Percentiles rank a stretch among this genome's conserved stretches.
phyloP scores from a whole-genome alignment of 345 rosid genomes.

The Barbarea vulgaris region DNA sequence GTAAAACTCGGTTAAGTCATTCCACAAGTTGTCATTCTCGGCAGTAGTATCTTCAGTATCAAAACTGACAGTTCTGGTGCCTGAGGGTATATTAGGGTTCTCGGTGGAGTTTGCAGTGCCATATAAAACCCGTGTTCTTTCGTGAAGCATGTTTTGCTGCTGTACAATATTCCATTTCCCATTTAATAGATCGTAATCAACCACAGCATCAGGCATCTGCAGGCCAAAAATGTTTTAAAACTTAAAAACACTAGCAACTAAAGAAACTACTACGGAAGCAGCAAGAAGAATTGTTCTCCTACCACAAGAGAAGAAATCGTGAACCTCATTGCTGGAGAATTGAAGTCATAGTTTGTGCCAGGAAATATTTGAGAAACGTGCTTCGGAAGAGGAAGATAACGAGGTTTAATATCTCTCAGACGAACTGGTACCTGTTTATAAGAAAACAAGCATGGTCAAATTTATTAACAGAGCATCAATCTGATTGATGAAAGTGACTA shows the following conservation, averaged over 20 bases:
- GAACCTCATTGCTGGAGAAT: constrained; percentile 79
- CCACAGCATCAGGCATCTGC: constrained; percentile 97
- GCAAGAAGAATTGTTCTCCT: constrained; percentile 31
- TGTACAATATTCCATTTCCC: constrained; percentile 91
- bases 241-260: neutral
- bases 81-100: constrained; percentile 44
- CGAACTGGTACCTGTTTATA: constrained; percentile 52
- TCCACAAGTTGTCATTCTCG: constrained; percentile 76
- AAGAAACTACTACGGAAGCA: neutral
- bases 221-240: constrained; percentile 9
- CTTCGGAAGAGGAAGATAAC: constrained; percentile 82
- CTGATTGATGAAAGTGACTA: neutral
- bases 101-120: constrained; percentile 62
- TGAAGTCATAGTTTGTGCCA: constrained; percentile 86
- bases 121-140: constrained; percentile 84
- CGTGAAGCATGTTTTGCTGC: constrained; percentile 92
- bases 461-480: constrained; percentile 15
- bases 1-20: constrained; percentile 89
- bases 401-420: constrained; percentile 69
- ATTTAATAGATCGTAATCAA: constrained; percentile 80
- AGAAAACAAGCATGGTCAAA: constrained; percentile 1
- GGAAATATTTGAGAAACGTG: constrained; percentile 72
- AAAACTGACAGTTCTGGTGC: constrained; percentile 40
- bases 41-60: constrained; percentile 46
- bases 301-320: constrained; percentile 93